Conservation (phyloP, 108 stramenopile genomes). For the Nitzschia putrida region DNA sequence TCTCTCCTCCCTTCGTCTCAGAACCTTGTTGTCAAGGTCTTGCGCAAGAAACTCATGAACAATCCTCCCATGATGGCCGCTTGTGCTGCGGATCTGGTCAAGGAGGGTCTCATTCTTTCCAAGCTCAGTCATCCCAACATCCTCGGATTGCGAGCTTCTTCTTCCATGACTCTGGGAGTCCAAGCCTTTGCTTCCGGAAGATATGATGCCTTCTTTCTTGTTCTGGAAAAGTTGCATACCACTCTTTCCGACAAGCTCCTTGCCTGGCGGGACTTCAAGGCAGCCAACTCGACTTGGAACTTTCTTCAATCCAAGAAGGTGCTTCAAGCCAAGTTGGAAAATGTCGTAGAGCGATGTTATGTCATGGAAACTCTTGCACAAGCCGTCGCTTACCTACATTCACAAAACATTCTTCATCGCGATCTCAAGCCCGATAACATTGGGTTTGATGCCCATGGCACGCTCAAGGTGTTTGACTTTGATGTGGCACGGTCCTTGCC, state of each 20-base stretch:
- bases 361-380: conserved; percentile 28
- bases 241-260: conserved; percentile 45
- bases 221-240: conserved; percentile 45
- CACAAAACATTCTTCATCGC: conserved; percentile 41
- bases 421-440: conserved; percentile 75
- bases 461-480: conserved; percentile 52
- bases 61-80: conserved; percentile 38
- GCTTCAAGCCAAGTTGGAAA: conserved; percentile 1
- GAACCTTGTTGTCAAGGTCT: conserved; percentile 27
- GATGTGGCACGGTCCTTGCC: conserved; percentile 37
- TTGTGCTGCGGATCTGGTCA: conserved; percentile 35
- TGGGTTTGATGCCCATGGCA: conserved; percentile 52
- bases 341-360: conserved; percentile 18
- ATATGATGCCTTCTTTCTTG: conserved; percentile 52
- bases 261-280: conserved; percentile 31
- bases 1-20: not conserved
- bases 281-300: not conserved
- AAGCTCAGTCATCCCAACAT: conserved; percentile 14
- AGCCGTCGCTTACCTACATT: conserved; percentile 51
- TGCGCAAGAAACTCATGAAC: conserved; percentile 20
- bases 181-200: conserved; percentile 7
- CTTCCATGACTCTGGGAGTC: not conserved
- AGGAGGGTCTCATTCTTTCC: conserved; percentile 28
- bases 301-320: not conserved
- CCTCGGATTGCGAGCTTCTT: conserved; percentile 16